These are phyloP conservation scores for Sordariomycetes sp. DNA, from an alignment of 2,329 filamentous ascomycete genomes.

Conservation along the genomic window DNA sequence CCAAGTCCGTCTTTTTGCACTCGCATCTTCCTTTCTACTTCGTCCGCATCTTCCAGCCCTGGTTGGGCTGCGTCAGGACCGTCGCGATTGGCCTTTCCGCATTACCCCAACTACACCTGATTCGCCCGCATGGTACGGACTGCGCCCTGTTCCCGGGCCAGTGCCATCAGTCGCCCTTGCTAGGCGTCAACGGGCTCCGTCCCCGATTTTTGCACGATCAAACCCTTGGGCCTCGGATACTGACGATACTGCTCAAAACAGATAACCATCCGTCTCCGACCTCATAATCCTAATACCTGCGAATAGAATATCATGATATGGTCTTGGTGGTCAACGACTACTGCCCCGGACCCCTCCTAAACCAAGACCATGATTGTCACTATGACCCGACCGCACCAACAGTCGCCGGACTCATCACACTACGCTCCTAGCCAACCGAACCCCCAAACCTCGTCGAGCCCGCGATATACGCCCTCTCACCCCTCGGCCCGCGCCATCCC, in stretches of 20 bases:
- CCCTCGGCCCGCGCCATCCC: not conserved
- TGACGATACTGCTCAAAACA: not conserved
- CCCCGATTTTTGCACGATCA: not conserved
- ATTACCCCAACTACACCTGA: not conserved
- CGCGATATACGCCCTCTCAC: not conserved
- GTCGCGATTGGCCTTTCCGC: not conserved
- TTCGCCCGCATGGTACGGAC: not conserved
- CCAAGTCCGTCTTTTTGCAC: no score
- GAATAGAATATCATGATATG: constrained; percentile 36
- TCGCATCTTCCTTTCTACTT: not conserved
- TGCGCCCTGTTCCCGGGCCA: not conserved
- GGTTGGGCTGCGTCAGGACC: not conserved
- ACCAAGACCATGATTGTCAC: constrained; percentile 60
- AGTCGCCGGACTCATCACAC: constrained; percentile 26
- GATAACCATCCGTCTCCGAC: not conserved
- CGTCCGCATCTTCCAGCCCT: not conserved
- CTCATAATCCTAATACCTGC: constrained; percentile 10
- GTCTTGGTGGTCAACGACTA: constrained; percentile 60
- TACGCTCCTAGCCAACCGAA: constrained; percentile 22
- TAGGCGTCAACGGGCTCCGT: not conserved
- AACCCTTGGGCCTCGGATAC: not conserved
- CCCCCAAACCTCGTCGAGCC: not conserved
- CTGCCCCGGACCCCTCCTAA: constrained; percentile 58
- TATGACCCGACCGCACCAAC: constrained; percentile 32
- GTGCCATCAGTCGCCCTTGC: not conserved